Evolutionary conservation across 177 flowering plant species (phyloP).

Genomic region (Tripterygium wilfordii): DNA sequence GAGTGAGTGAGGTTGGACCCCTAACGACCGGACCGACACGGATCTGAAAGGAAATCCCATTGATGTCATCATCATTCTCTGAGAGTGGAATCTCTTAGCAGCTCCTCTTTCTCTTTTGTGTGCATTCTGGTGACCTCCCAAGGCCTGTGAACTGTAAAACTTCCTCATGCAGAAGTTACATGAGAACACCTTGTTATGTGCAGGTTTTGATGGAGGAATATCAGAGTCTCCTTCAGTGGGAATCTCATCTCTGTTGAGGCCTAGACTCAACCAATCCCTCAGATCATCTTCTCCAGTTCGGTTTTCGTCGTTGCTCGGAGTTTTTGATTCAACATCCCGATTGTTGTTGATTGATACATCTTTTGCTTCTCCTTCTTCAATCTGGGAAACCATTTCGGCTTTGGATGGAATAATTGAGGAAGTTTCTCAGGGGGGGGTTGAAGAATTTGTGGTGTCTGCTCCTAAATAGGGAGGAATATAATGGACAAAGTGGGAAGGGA

Average conservation of each 20-base stretch:
- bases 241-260: constrained; percentile 30
- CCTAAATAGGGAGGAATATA: too few relatives aligned
- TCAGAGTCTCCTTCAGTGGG: constrained; percentile 19
- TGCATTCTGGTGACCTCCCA: constrained; percentile 86
- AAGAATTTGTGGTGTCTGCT: too few relatives aligned
- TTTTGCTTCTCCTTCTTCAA: too few relatives aligned
- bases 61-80: constrained; percentile 37
- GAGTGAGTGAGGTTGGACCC: constrained; percentile 41
- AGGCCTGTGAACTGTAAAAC: constrained; percentile 61
- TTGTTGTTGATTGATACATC: constrained; percentile 8
- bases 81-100: constrained; percentile 46
- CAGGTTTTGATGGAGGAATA: constrained; percentile 6
- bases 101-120: constrained; percentile 70
- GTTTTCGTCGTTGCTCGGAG: too few relatives aligned
- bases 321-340: constrained; percentile 4
- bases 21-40: constrained; percentile 29
- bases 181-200: constrained; percentile 23
- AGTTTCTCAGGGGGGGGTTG: too few relatives aligned
- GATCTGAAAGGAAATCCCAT: constrained; percentile 25
- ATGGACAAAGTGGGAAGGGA: too few relatives aligned
- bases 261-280: constrained; percentile 42
- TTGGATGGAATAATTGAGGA: too few relatives aligned
- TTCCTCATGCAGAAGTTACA: constrained; percentile 36
- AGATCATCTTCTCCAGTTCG: constrained; percentile 20
- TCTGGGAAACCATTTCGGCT: too few relatives aligned